Conservation (phyloP, 2,329 filamentous ascomycete species). For the Microdochium nivale region DNA sequence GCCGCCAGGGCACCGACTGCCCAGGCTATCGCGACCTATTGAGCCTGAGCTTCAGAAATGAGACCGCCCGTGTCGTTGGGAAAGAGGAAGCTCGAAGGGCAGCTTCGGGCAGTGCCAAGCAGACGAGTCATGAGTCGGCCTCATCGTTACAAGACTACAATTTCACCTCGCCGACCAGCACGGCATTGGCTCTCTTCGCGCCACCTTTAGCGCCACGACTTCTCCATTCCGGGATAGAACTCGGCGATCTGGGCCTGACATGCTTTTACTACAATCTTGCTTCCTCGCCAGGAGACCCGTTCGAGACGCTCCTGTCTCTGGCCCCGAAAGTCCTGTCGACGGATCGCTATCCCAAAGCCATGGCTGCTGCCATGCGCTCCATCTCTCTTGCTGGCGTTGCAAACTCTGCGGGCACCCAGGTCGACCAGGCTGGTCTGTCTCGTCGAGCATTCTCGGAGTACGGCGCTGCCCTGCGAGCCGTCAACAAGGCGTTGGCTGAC, state of each 20-base stretch:
- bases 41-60: slow-evolving; percentile 3
- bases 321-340: not conserved
- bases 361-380: not conserved
- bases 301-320: not conserved
- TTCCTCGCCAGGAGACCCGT: not conserved
- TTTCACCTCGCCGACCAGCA: not conserved
- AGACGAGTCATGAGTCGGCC: not conserved
- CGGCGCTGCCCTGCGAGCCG: not conserved
- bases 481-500: slow-evolving; percentile 1
- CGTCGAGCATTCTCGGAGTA: not conserved
- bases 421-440: slow-evolving; percentile 2
- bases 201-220: not conserved
- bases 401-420: slow-evolving; percentile 2
- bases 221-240: slow-evolving; percentile 1
- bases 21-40: slow-evolving; percentile 3
- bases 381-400: slow-evolving; percentile 4
- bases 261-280: not conserved
- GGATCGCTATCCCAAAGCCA: not conserved
- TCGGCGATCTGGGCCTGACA: not conserved
- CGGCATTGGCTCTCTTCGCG: not conserved
- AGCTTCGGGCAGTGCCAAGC: not conserved
- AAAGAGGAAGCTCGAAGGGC: not conserved
- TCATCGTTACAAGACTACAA: not conserved
- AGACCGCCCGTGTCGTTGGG: slow-evolving; percentile 4
- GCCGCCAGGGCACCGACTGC: slow-evolving; percentile 2